These are phyloP conservation scores for Myriosclerotinia scirpicola DNA, from an alignment of 2,329 filamentous ascomycete genomes.

Conservation along the genomic window DNA sequence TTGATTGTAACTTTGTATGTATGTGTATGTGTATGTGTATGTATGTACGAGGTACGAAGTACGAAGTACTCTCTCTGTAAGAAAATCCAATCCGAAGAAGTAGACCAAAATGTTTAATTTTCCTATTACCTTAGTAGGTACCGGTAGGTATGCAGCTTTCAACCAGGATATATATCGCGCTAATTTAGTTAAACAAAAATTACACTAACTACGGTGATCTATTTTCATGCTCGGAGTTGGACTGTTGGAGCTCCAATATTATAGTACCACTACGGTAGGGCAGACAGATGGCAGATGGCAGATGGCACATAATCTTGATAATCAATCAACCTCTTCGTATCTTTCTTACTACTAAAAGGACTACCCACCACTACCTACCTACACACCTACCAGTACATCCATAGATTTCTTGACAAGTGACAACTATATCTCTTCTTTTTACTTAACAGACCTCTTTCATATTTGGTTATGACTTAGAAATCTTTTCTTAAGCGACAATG, in stretches of 20 bases:
- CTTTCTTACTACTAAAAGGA: not conserved
- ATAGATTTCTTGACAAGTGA: not conserved
- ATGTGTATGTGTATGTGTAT: too few species aligned
- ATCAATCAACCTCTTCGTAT: constrained; percentile 1
- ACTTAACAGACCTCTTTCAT: not conserved
- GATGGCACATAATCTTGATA: constrained; percentile 2
- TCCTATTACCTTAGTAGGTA: not conserved
- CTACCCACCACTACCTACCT: too few species aligned
- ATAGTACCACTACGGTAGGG: not conserved
- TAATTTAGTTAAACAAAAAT: not conserved
- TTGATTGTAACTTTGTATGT: too few species aligned
- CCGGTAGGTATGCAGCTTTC: not conserved
- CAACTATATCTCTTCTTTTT: not conserved
- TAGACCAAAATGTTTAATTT: not conserved
- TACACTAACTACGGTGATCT: constrained; percentile 13
- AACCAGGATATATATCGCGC: not conserved
- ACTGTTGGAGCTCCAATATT: too few species aligned
- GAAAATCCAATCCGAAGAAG: not conserved
- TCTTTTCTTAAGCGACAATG: constrained; percentile 38
- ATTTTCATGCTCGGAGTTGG: not conserved
- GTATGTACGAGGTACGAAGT: too few species aligned
- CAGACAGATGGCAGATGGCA: too few species aligned
- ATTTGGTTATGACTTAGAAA: constrained; percentile 33
- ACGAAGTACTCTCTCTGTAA: not conserved
- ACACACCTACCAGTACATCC: too few species aligned